These are phyloP conservation scores for Leccinum arenicola DNA, from an alignment of 768 basidiomycete genomes.

Conservation along the genomic window DNA sequence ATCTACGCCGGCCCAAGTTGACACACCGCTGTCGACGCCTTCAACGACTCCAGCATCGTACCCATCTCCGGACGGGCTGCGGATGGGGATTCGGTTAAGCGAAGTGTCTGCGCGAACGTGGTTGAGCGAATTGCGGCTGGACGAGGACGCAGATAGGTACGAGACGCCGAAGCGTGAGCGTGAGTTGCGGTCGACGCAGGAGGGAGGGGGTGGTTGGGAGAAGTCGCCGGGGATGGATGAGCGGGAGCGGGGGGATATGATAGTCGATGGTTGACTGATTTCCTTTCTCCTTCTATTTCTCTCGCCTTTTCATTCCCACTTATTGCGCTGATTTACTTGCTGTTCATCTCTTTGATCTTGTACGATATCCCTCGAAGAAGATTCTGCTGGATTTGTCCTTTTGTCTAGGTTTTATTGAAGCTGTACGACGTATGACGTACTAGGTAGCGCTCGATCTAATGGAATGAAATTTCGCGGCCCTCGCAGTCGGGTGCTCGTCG, in stretches of 20 bases:
- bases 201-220: conserved; percentile 3
- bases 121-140: conserved; percentile 30
- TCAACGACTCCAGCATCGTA: conserved; percentile 25
- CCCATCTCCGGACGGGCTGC: conserved; percentile 27
- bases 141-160: conserved; percentile 19
- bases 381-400: not conserved
- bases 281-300: not conserved
- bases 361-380: not conserved
- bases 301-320: not conserved
- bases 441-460: not conserved
- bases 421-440: not conserved
- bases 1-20: conserved; percentile 28
- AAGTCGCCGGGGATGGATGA: conserved; percentile 1
- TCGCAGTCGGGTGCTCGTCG: not conserved
- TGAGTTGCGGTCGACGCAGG: conserved; percentile 8
- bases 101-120: conserved; percentile 30
- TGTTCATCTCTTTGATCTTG: not conserved
- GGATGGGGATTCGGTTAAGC: conserved; percentile 22
- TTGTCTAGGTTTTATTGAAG: not conserved
- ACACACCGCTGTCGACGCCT: conserved; percentile 28
- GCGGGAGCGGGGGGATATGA: conserved; percentile 13
- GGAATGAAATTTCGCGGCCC: not conserved
- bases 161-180: conserved; percentile 24
- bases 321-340: not conserved
- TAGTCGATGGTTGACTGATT: conserved; percentile 16